Base-by-base conservation (phyloP, 1,284 basidiomycete genomes). In the Hypsizygus ulmarius region DNA sequence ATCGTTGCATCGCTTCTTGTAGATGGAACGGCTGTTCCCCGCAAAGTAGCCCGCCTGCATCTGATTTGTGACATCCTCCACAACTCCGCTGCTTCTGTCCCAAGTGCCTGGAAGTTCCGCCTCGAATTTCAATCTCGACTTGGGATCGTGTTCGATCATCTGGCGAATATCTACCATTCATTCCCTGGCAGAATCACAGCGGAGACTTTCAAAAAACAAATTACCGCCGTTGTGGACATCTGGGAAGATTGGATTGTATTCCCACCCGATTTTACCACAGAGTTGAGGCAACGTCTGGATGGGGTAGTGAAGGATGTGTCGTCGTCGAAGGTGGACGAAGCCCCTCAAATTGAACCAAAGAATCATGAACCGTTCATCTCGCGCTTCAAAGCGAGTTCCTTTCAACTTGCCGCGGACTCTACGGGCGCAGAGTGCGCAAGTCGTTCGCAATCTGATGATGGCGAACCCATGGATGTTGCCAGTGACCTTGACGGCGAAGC, bases 171-270 rank as follows among this genome's bases (percentile, higher is more conserved):
- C 41, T 93, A 96, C 62, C 85, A 92, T 52, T 91, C 90, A 16
- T 91, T 97, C 61, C 90, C 92, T 0, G 94, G 94, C 2, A 77
- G 90, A 36, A 93, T 97, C 62, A 94, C 93, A 5, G 94, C 93
- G 11, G 91, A 96, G 57, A 87, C 87, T 1, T 97, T 97, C 75
- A 94, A 89, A 69, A 87, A 85, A 53, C 91, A 96, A 65, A 90
- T 97, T 44, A 82, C 81, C 2, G 71, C 79, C 0, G 82, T 98
- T 9, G 75, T 98, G 1, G 89, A 94, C 58, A 84, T 95, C 16
- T 99, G 96, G 96, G 95, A 97, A 60, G 84, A 93, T 60, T 96
- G 93, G 90, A 93, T 95, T 51, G 89, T 95, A 14, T 94, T 97
- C 63, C 77, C 90, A 27, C 86, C 87, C 1, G 88, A 93, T 45